Evolutionary conservation across 2,329 filamentous ascomycete genomes (phyloP), one percentile per base, ranked within the genome.

Genomic region (Penicillium italicum): DNA sequence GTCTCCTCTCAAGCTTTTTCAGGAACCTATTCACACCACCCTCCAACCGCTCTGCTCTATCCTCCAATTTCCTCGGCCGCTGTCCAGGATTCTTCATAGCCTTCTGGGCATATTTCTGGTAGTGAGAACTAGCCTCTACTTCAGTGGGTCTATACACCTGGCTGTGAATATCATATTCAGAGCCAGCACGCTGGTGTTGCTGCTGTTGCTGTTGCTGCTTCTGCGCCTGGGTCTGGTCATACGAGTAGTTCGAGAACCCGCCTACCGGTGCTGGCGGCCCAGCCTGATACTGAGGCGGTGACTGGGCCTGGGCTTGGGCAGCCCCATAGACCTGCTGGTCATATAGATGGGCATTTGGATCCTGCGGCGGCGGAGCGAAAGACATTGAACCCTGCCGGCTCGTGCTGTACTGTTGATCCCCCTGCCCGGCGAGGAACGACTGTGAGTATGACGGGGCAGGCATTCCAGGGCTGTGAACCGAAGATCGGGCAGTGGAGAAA

Each of bases 101-200:
- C 41, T 70, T 65, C 22, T 72, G 67, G 8, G 69, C 64, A 46
- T 70, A 61, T 49, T 71, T 72, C 38, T 76, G 70, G 24, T 70
- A 66, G 43, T 73, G 69, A 1, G 68, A 68, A 5, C 62, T 62
- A 12, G 70, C 70, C 58, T 80, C 77, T 16, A 67, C 66, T 50
- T 77, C 74, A 0, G 77, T 78, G 1, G 77, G 77, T 46, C 74
- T 66, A 55, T 79, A 80, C 14, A 79, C 62, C 58, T 79, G 78
- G 38, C 64, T 72, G 62, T 80, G 78, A 10, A 79, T 64, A 56
- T 76, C 72, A 54, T 78, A 79, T 36, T 72, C 72, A 14, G 61
- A 71, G 9, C 44, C 51, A 57, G 50, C 56, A 40, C 58, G 58
- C n/a, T 56, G 56, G 47, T 58, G 45, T 49, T 62, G 59, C 24